Percentiles rank a stretch among this genome's conserved stretches.
phyloP scores from a whole-genome alignment of 2,329 filamentous ascomycete genomes.

The Moelleriella libera region DNA sequence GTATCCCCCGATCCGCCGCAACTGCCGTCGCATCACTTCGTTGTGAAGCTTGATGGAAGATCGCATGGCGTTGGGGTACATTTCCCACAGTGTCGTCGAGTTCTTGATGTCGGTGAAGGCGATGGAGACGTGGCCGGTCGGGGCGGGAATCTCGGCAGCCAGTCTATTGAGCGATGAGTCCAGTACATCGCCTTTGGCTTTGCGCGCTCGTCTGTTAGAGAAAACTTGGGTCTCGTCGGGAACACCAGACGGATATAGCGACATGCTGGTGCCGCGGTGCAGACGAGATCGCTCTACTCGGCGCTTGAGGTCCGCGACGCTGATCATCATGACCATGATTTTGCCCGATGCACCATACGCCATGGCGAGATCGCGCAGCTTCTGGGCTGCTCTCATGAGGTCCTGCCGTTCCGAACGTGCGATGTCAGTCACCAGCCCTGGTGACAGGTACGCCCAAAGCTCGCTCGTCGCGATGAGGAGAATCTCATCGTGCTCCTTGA shows the following conservation, averaged over 20 bases:
- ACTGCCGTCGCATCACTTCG: slow-evolving; percentile 84
- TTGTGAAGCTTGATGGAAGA: slow-evolving; percentile 97
- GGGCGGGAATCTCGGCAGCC: slow-evolving; percentile 81
- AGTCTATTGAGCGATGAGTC: slow-evolving; percentile 81
- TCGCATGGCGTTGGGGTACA: slow-evolving; percentile 86
- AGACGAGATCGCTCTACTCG: slow-evolving; percentile 59
- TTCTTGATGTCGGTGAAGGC: slow-evolving; percentile 99
- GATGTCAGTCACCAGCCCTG: slow-evolving; percentile 83
- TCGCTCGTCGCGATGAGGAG: slow-evolving; percentile 83
- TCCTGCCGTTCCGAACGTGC: slow-evolving; percentile 76
- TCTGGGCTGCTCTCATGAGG: slow-evolving; percentile 89
- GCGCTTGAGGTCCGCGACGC: slow-evolving; percentile 79
- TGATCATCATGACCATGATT: slow-evolving; percentile 98
- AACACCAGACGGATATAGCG: slow-evolving; percentile 63
- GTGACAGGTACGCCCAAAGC: slow-evolving; percentile 87
- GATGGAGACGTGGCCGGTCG: slow-evolving; percentile 79
- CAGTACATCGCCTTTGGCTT: slow-evolving; percentile 48
- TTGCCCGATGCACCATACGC: slow-evolving; percentile 89
- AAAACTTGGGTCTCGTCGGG: slow-evolving; percentile 55
- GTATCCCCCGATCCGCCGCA: slow-evolving; percentile 88
- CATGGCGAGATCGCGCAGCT: slow-evolving; percentile 86
- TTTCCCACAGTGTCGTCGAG: slow-evolving; percentile 92
- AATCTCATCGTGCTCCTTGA: slow-evolving; percentile 85
- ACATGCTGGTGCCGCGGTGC: slow-evolving; percentile 70
- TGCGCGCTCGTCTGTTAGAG: slow-evolving; percentile 50